Evolutionary conservation across 371 early-diverging fungal genomes (phyloP).

Genomic region (Capillidium heterosporum): DNA sequence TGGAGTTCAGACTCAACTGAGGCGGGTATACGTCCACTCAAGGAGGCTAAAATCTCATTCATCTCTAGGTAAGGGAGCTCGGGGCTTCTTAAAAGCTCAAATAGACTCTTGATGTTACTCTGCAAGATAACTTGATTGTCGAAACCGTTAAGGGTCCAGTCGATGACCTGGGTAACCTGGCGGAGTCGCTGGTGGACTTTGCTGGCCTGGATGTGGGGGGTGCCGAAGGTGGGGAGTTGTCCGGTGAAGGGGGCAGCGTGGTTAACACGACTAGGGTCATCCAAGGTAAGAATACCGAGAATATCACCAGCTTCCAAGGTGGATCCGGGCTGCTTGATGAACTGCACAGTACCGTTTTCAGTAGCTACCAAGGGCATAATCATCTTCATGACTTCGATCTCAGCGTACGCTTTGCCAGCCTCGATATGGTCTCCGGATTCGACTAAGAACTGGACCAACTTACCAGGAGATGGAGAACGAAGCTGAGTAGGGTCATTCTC

Average conservation of each 20-base stretch:
- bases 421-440: constrained; percentile 83
- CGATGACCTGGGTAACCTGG: constrained; percentile 34
- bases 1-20: constrained; percentile 41
- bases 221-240: constrained; percentile 57
- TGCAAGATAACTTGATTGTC: constrained; percentile 52
- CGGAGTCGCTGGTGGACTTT: constrained; percentile 70
- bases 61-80: constrained; percentile 79
- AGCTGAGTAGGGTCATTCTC: constrained; percentile 92
- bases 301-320: constrained; percentile 81
- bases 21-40: constrained; percentile 75
- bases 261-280: constrained; percentile 84
- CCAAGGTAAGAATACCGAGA: constrained; percentile 75
- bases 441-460: constrained; percentile 79
- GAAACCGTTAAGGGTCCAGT: constrained; percentile 74
- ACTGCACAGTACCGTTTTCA: constrained; percentile 80
- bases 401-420: constrained; percentile 84
- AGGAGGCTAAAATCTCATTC: constrained; percentile 55
- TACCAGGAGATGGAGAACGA: constrained; percentile 90
- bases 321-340: constrained; percentile 78
- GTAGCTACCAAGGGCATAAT: constrained; percentile 87
- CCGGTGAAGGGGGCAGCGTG: constrained; percentile 78
- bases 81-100: constrained; percentile 50
- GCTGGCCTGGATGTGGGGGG: constrained; percentile 50
- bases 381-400: constrained; percentile 99
- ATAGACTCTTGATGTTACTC: constrained; percentile 47